These are phyloP conservation scores for Closterium sp. DNA, from an alignment of 139 green algal species.

Conservation along the genomic window DNA sequence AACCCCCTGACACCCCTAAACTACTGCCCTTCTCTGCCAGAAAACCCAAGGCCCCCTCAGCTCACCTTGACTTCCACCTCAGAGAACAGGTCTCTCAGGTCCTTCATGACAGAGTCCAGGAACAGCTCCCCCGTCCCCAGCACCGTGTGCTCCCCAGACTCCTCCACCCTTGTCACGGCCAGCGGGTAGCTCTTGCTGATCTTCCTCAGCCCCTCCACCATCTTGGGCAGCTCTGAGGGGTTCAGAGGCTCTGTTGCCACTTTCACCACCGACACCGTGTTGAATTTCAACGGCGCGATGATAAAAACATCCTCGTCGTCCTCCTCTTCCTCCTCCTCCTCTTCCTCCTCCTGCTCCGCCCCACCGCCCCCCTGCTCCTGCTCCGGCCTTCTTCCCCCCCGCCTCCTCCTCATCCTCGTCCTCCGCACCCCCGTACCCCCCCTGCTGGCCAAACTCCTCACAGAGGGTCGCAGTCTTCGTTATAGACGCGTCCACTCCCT, in stretches of 20 bases:
- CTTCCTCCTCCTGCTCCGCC: not conserved
- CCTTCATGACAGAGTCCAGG: constrained; percentile 94
- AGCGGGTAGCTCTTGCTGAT: constrained; percentile 65
- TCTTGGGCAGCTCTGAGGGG: constrained; percentile 94
- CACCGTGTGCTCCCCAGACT: constrained; percentile 96
- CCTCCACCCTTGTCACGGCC: constrained; percentile 85
- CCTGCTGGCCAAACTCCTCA: constrained; percentile 53
- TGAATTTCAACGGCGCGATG: constrained; percentile 71
- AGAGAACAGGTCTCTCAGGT: constrained; percentile 63
- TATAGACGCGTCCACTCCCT: constrained; percentile 88
- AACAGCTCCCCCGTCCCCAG: constrained; percentile 95
- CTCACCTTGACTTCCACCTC: constrained; percentile 95
- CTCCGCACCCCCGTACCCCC: not conserved
- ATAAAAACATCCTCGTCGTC: constrained; percentile 70
- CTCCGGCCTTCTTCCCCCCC: not conserved
- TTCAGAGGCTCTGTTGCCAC: constrained; percentile 96
- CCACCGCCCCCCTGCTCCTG: not conserved
- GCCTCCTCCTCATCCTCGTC: constrained; percentile 58
- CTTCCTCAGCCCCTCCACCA: constrained; percentile 73
- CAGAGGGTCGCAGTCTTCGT: constrained; percentile 91
- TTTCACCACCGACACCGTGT: constrained; percentile 80
- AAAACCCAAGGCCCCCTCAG: too few relatives aligned
- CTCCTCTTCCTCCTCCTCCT: constrained; percentile 31
- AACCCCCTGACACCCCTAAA: too few relatives aligned
- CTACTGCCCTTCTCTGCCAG: too few relatives aligned